phyloP scores from a whole-genome alignment of 164 flowering plant species.

The Houttuynia cordata region DNA sequence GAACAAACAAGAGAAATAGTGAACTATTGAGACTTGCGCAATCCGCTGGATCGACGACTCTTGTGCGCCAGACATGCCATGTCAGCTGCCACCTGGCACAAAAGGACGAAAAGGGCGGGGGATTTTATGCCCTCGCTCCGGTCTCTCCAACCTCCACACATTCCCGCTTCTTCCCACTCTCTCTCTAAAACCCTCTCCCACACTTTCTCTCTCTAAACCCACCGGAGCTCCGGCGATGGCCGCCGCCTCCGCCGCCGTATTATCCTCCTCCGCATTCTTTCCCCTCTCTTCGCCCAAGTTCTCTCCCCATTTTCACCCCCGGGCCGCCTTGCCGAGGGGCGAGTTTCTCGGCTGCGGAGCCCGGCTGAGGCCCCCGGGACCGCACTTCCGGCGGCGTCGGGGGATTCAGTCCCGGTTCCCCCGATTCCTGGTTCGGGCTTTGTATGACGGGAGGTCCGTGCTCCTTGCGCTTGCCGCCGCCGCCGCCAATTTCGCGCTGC shows the following conservation, averaged over 20 bases:
- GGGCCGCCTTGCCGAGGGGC: not conserved
- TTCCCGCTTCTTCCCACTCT: too few species aligned
- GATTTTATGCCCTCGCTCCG: too few species aligned
- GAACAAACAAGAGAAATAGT: too few species aligned
- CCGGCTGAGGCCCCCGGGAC: not conserved
- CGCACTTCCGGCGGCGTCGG: not conserved
- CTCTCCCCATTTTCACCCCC: not conserved
- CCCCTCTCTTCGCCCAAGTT: not conserved
- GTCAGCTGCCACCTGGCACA: too few species aligned
- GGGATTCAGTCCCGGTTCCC: slow-evolving; percentile 14
- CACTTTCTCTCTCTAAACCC: too few species aligned
- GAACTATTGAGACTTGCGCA: too few species aligned
- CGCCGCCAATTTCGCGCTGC: slow-evolving; percentile 19
- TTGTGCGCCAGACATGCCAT: too few species aligned
- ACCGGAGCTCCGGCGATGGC: not conserved
- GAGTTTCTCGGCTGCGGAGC: not conserved
- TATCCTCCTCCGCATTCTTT: not conserved
- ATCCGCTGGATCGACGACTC: too few species aligned
- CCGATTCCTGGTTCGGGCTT: slow-evolving; percentile 26
- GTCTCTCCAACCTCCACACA: too few species aligned
- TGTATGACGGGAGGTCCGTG: slow-evolving; percentile 26
- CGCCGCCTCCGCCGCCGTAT: not conserved
- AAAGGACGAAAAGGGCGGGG: too few species aligned
- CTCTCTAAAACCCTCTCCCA: too few species aligned
- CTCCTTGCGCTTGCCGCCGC: slow-evolving; percentile 37